Percentiles rank a stretch among this genome's conserved stretches.
Conservation (phyloP, 1,284 basidiomycete genomes). For the Entoloma clypeatum region DNA sequence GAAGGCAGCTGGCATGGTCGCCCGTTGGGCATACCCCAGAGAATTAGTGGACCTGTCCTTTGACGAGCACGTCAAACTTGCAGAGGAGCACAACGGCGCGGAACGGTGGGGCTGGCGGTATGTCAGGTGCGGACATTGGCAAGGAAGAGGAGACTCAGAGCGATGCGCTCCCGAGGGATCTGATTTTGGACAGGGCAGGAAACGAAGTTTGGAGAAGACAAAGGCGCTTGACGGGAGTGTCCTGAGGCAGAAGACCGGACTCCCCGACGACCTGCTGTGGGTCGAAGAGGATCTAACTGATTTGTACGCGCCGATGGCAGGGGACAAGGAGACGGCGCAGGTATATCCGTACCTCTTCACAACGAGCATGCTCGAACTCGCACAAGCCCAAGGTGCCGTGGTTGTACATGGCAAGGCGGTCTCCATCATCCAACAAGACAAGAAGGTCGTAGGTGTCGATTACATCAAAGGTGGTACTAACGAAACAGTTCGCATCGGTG, state of each 20-base stretch:
- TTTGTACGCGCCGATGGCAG: conserved; percentile 60
- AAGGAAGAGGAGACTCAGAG: conserved; percentile 50
- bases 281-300: conserved; percentile 56
- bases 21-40: conserved; percentile 74
- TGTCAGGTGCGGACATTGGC: conserved; percentile 65
- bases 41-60: conserved; percentile 81
- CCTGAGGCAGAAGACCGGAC: conserved; percentile 33
- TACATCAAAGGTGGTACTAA: conserved; percentile 39
- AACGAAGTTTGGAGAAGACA: conserved; percentile 55
- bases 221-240: conserved; percentile 40
- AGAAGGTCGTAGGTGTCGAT: conserved; percentile 50
- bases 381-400: conserved; percentile 49
- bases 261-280: conserved; percentile 64
- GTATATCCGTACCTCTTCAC: conserved; percentile 83
- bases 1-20: conserved; percentile 91
- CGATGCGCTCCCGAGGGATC: conserved; percentile 25
- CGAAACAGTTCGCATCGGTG: conserved; percentile 37
- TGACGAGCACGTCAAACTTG: conserved; percentile 73
- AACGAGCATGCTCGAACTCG: conserved; percentile 68
- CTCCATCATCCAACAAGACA: conserved; percentile 35
- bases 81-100: conserved; percentile 67
- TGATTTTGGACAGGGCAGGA: conserved; percentile 30
- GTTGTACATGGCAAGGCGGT: conserved; percentile 44
- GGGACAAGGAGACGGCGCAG: conserved; percentile 63
- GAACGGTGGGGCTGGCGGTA: conserved; percentile 82